Conservation (phyloP, 176 grass and related monocot genomes). For the Aegilops sharonensis region DNA sequence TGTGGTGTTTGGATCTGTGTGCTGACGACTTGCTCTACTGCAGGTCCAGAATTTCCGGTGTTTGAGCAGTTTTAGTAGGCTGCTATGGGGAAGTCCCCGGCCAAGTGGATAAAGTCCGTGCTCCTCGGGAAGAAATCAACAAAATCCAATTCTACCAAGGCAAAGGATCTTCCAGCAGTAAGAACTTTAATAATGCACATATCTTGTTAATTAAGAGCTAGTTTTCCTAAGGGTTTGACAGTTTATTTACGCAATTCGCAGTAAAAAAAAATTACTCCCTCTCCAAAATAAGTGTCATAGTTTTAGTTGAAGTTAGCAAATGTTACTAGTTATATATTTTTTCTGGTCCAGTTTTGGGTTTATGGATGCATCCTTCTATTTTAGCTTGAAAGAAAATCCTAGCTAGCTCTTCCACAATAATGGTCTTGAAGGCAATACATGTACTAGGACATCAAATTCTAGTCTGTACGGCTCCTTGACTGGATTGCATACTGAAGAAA, state of each 20-base stretch:
- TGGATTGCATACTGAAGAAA: not conserved
- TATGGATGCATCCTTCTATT: not conserved
- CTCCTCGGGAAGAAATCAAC: slow-evolving; percentile 83
- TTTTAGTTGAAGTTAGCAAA: not conserved
- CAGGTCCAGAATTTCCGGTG: not conserved
- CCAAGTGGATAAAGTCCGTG: slow-evolving; percentile 85
- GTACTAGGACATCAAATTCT: not conserved
- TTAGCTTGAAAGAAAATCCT: not conserved
- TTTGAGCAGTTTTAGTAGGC: not conserved
- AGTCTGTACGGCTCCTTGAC: not conserved
- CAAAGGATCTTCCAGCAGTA: slow-evolving; percentile 47
- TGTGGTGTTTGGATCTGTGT: slow-evolving; percentile 18
- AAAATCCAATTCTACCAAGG: slow-evolving; percentile 56
- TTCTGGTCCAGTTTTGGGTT: not conserved
- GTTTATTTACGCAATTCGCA: no score
- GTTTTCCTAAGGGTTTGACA: no score
- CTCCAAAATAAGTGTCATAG: no score
- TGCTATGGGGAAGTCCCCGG: slow-evolving; percentile 86
- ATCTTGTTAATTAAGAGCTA: not conserved
- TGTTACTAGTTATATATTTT: no score
- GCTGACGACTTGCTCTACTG: not conserved
- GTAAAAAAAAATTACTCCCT: no score
- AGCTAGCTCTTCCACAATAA: not conserved
- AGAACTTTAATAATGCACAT: not conserved
- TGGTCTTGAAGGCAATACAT: not conserved